phyloP scores from a whole-genome alignment of 192 early-diverging fungal genomes.

The Chytriomyces sp. region DNA sequence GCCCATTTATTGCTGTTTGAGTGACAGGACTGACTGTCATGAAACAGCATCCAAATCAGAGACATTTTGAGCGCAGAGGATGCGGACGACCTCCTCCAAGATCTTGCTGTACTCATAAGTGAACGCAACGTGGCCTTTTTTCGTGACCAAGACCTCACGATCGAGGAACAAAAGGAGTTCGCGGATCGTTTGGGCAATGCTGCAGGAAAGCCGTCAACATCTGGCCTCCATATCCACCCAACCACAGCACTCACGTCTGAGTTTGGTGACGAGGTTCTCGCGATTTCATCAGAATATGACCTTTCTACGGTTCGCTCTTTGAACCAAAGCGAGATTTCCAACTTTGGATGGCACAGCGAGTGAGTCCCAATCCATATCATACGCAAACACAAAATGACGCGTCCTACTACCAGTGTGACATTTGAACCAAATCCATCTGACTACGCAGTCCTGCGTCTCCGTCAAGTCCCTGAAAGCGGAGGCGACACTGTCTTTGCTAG shows the following conservation, averaged over 20 bases:
- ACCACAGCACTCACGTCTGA: background rate
- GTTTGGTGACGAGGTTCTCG: background rate
- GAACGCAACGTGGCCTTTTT: conserved; percentile 70
- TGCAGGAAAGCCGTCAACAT: background rate
- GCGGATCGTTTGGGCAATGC: background rate
- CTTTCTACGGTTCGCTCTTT: background rate
- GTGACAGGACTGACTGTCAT: background rate
- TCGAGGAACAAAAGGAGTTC: conserved; percentile 55
- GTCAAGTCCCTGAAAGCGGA: background rate
- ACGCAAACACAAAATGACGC: background rate
- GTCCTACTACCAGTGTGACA: background rate
- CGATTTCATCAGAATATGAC: background rate
- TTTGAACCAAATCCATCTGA: conserved; percentile 8
- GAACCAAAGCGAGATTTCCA: background rate
- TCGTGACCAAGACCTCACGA: conserved; percentile 61
- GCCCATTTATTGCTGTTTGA: background rate
- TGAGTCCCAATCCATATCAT: background rate
- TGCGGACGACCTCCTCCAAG: background rate
- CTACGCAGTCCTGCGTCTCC: conserved; percentile 10
- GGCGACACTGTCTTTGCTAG: conserved; percentile 5
- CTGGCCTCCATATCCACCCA: background rate
- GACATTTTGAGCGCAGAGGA: background rate
- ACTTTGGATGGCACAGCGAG: background rate
- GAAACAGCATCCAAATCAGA: background rate
- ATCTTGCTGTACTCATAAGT: conserved; percentile 56